Conservation (phyloP, 2,329 filamentous ascomycete genomes). For the Epichloe sibirici region DNA sequence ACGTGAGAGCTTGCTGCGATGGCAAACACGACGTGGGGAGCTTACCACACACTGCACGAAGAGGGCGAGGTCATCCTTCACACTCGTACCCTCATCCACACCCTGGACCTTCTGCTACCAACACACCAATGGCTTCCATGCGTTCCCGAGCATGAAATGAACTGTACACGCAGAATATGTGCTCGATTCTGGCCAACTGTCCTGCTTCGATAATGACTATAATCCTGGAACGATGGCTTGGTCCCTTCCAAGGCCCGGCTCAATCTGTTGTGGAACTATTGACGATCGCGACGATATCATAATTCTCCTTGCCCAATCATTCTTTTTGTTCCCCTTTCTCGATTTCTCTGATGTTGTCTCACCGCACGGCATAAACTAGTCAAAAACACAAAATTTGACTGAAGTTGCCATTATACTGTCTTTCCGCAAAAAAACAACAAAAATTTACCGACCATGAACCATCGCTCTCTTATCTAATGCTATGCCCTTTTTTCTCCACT, state of each 20-base stretch:
- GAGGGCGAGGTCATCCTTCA: conserved; percentile 27
- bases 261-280: background rate
- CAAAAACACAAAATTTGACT: background rate
- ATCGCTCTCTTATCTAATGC: background rate
- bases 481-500: background rate
- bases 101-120: conserved; percentile 22
- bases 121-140: conserved; percentile 23
- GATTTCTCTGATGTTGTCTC: background rate
- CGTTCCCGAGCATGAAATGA: conserved; percentile 21
- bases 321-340: background rate
- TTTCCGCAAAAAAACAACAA: conserved; percentile 1
- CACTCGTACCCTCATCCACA: conserved; percentile 27
- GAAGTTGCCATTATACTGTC: background rate
- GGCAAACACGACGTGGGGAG: conserved; percentile 73
- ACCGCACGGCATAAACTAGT: background rate
- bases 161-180: background rate
- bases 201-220: background rate
- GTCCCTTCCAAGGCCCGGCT: background rate
- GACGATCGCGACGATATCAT: conserved; percentile 5
- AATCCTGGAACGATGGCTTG: background rate
- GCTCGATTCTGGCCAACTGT: background rate
- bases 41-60: conserved; percentile 35
- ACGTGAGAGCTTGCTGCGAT: conserved; percentile 94
- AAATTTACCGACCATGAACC: background rate
- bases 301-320: background rate